A percentile compares a stretch with the other conserved stretches of the same genome.
Evolutionary conservation across 805 yeast species (phyloP).

Genomic region (Kurtzmaniella cleridarum): DNA sequence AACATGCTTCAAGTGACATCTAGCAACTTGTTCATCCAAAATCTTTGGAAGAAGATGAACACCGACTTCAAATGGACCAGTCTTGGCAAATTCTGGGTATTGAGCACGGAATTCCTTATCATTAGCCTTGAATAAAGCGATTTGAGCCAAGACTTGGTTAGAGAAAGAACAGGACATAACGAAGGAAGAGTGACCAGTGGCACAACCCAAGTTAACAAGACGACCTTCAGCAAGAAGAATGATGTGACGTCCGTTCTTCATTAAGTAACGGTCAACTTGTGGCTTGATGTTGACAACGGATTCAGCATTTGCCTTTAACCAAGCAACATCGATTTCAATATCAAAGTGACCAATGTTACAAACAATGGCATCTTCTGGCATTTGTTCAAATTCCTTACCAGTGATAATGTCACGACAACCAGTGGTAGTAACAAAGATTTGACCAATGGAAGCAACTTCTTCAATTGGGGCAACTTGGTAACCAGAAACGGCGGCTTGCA

Average conservation of each 20-base stretch:
- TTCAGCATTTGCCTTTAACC: constrained; percentile 92
- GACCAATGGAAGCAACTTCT: constrained; percentile 88
- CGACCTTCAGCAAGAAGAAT: constrained; percentile 98
- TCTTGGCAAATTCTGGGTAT: constrained; percentile 85
- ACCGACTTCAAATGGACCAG: constrained; percentile 86
- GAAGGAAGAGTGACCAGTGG: constrained; percentile 98
- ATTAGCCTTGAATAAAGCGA: constrained; percentile 88
- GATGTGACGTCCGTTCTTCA: constrained; percentile 85
- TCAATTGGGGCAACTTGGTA: constrained; percentile 95
- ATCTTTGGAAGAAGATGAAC: constrained; percentile 97
- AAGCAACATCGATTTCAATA: constrained; percentile 98
- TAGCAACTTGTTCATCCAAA: constrained; percentile 97
- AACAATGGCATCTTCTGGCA: constrained; percentile 99
- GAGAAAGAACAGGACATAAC: constrained; percentile 99
- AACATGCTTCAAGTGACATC: constrained; percentile 90
- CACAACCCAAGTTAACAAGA: constrained; percentile 98
- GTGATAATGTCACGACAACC: constrained; percentile 98
- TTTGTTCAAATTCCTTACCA: constrained; percentile 75
- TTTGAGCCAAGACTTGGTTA: constrained; percentile 98
- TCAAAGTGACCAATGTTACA: constrained; percentile 99
- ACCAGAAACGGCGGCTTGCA: constrained; percentile 99
- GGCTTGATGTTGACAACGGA: constrained; percentile 97
- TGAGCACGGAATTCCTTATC: constrained; percentile 74
- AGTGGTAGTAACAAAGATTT: constrained; percentile 97
- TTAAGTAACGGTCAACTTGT: constrained; percentile 95